phyloP scores from a whole-genome alignment of 2,329 filamentous ascomycete species.

The Microthyrium microscopicum region DNA sequence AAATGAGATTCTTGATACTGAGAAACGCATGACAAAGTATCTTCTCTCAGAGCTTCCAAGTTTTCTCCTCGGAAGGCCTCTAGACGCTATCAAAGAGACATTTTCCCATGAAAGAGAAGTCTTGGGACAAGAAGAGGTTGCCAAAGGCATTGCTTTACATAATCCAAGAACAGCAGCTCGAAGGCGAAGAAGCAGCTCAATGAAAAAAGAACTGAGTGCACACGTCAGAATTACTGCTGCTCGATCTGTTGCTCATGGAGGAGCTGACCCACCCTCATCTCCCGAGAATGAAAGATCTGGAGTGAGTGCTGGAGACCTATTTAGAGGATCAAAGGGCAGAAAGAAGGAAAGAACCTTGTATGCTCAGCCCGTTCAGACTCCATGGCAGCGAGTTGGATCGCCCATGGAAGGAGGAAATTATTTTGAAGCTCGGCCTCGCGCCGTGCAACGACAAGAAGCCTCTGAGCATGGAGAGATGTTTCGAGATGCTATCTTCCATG shows the following conservation, averaged over 20 bases:
- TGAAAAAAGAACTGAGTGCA: constrained; percentile 65
- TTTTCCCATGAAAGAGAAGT: constrained; percentile 74
- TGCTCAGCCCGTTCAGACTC: constrained; percentile 29
- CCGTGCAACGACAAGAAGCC: constrained; percentile 57
- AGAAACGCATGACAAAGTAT: constrained; percentile 85
- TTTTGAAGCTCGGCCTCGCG: constrained; percentile 15
- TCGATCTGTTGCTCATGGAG: constrained; percentile 1
- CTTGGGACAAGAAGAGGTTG: constrained; percentile 61
- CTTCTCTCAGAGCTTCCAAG: constrained; percentile 86
- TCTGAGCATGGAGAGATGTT: constrained; percentile 81
- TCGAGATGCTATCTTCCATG: constrained; percentile 77
- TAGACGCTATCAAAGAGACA: constrained; percentile 81
- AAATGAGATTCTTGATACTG: constrained; percentile 78
- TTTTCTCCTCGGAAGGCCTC: constrained; percentile 64
- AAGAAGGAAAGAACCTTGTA: constrained; percentile 24
- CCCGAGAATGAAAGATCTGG: constrained; percentile 20
- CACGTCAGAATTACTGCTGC: constrained; percentile 43
- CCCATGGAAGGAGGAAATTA: constrained; percentile 7
- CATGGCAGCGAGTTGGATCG: constrained; percentile 9
- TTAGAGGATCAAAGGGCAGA: constrained; percentile 43
- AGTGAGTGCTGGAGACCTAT: constrained; percentile 46
- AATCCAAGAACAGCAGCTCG: constrained; percentile 53
- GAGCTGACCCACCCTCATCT: constrained; percentile 1
- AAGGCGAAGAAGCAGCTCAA: constrained; percentile 53
- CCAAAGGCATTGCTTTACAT: constrained; percentile 89